Base-by-base conservation (phyloP, 2,329 filamentous ascomycete genomes). In the Colletotrichum sidae region DNA sequence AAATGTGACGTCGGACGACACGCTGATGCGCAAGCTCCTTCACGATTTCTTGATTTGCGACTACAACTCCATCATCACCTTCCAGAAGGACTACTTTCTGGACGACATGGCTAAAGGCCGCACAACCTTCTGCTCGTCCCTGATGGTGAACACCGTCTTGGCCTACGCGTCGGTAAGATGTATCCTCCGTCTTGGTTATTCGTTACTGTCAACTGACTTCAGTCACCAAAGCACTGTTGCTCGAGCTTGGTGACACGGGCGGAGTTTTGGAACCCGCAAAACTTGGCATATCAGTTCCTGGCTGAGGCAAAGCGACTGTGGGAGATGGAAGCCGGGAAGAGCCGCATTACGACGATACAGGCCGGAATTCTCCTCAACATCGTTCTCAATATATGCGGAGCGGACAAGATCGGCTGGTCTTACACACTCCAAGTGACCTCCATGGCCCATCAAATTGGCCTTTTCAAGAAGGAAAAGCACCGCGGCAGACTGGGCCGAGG, bases 241-340 rank as follows among this genome's bases (percentile, higher is more conserved):
- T 67, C 62, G 1, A 58, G 35, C 0, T 68, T 77, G 15, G 46
- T 67, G 0, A 67, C 74, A 2, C 76, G 78, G 0, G 71, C 72
- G 2, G 70, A 79, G 45, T 77, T 75, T 52, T 80, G 78, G 78
- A 76, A 75, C 13, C 76, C 77, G 0, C 38, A 71, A 1, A 79
- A 69, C 2, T 67, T 79, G 0, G 49, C 64, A 0, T 80, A 79
- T 35, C 72, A 73, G 2, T 81, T 81, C 17, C 60, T 77, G 4
- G 75, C 77, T 0, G 79, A 81, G 67, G 77, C 78, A 0, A 77
- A 75, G 37, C 73, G 78, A 2, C 63, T 81, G 3, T 78, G 78
- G 75, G 77, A 81, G 15, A 56, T 78, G 0, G 75, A 80, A 51
- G 65, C 71, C 7, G 57, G 69, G 4, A 8, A 10, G 8, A 63